Conservation (phyloP, 2,329 filamentous ascomycete species). For the Nigrograna mackinnonii region DNA sequence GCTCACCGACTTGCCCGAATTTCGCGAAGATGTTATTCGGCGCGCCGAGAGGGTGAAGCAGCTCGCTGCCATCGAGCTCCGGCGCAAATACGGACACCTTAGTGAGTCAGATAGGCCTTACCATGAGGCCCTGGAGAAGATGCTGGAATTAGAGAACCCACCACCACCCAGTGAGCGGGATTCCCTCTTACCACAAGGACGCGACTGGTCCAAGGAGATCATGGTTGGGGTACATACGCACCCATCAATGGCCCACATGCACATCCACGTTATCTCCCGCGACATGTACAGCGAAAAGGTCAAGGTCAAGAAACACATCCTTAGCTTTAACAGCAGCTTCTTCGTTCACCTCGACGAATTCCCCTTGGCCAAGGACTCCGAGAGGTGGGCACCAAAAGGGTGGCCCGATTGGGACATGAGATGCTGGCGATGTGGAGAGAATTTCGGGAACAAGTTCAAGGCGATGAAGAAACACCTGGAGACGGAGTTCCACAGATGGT, state of each 20-base stretch:
- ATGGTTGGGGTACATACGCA: constrained; percentile 80
- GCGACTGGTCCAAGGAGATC: constrained; percentile 79
- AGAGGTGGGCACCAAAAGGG: constrained; percentile 60
- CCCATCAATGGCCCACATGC: constrained; percentile 90
- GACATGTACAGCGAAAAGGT: constrained; percentile 76
- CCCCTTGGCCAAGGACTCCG: constrained; percentile 72
- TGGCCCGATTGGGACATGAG: constrained; percentile 69
- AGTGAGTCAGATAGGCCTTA: constrained; percentile 68
- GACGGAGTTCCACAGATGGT: constrained; percentile 76
- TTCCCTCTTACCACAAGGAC: constrained; percentile 59
- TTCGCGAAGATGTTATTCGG: constrained; percentile 65
- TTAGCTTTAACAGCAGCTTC: constrained; percentile 86
- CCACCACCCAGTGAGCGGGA: constrained; percentile 47
- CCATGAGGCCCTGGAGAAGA: constrained; percentile 56
- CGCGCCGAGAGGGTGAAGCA: constrained; percentile 65
- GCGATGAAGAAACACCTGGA: constrained; percentile 75
- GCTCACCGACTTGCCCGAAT: constrained; percentile 66
- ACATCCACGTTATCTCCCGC: constrained; percentile 82
- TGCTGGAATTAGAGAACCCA: constrained; percentile 50
- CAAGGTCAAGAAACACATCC: constrained; percentile 86
- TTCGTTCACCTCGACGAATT: constrained; percentile 80
- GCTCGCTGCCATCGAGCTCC: constrained; percentile 75
- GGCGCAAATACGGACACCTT: constrained; percentile 65
- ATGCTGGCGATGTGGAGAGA: constrained; percentile 82
- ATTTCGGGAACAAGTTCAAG: constrained; percentile 75